Evolutionary conservation across 176 grass and related monocot genomes (phyloP), one percentile per base, ranked within the genome.

Genomic region (Rhynchospora tenuis): DNA sequence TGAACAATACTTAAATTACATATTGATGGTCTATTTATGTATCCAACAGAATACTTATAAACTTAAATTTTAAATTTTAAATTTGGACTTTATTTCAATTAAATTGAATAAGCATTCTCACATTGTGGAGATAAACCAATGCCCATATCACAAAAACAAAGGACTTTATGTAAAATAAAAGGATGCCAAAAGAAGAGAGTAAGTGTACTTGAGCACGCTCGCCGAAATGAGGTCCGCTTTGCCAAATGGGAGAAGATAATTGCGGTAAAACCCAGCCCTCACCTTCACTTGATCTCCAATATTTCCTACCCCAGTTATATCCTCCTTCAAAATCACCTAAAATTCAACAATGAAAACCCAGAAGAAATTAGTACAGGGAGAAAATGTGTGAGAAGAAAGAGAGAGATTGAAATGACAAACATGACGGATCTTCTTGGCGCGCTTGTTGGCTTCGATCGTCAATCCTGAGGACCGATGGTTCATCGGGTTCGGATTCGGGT

Each of bases 241-340:
- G 60, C 95, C 95, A 67, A 77, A 85, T 11, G 95, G 95, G 3
- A 87, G 82, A n/a, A 98, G 93, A 84, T 90, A 98, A 73, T 98
- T 98, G 87, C 95, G 95, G 71, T 84, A 95, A 86, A 90, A 98
- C 3, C 95, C 95, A 1, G 95, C 92, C 23, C 85, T 89, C 51
- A 98, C 95, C 47, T 98, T 92, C n/a, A 95, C 63, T 1, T 89
- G 84, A 33, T 93, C 85, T 44, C 95, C 95, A 73, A 85, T 91
- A 77, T 66, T 93, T n/a, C 95, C 93, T 5, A 95, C 28, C 38
- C 88, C 92, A 19, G 61, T 27, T 19, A 95, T 72, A 70, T 95
- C 92, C 15, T 98, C 95, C 78, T 86, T 93, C 43, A 98, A 82
- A 76, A 95, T 89, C 26, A 93, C 92, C 95, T 98, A 24, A 2